Percentiles rank a stretch among this genome's conserved stretches.
Conservation (phyloP, 345 rosid species). For the Euphorbia pulcherrima region DNA sequence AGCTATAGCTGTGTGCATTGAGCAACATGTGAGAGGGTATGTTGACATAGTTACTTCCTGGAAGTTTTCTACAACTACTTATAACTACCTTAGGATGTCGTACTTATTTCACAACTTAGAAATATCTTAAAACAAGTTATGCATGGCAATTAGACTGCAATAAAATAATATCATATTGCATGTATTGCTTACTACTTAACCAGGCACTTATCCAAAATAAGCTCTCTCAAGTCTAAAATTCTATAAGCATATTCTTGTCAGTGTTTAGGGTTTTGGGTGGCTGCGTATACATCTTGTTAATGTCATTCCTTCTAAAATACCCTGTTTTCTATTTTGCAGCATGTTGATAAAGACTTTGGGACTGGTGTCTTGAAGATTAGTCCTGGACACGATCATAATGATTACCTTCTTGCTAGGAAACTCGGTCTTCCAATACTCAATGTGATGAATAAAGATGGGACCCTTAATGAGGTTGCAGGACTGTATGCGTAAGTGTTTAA, state of each 20-base stretch:
- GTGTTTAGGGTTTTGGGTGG: neutral
- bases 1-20: neutral
- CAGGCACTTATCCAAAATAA: neutral
- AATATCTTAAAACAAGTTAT: neutral
- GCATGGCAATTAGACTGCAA: neutral
- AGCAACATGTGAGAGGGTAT: neutral
- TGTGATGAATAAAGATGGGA: constrained; percentile 96
- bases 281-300: neutral
- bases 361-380: constrained; percentile 98
- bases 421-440: constrained; percentile 94
- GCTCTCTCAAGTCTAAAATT: constrained; percentile 1
- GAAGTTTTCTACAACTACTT: neutral
- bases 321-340: constrained; percentile 40
- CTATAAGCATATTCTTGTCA: neutral
- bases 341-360: constrained; percentile 97
- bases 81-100: neutral
- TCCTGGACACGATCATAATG: constrained; percentile 98
- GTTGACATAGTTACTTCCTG: neutral
- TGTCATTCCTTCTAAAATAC: constrained; percentile 7
- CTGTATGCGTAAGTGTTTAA: constrained; percentile 56
- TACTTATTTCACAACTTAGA: neutral
- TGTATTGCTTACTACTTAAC: neutral
- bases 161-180: neutral
- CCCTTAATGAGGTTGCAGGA: constrained; percentile 93
- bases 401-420: constrained; percentile 92